Evolutionary conservation across 176 grass and related monocot genomes (phyloP).

Genomic region (Phoenix dactylifera): DNA sequence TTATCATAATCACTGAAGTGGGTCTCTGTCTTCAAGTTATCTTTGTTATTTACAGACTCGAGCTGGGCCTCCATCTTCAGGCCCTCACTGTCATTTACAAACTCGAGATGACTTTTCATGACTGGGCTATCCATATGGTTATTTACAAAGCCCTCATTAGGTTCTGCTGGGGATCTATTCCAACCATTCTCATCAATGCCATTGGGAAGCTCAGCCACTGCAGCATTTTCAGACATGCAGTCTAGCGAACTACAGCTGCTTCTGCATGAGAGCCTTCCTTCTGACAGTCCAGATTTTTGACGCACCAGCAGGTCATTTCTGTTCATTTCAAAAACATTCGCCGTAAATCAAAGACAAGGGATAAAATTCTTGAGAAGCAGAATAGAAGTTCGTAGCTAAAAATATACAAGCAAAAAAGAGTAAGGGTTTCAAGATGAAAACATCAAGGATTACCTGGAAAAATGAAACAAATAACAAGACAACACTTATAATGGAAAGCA

Average conservation of each 20-base stretch:
- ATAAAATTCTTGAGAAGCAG: no score
- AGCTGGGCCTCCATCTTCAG: constrained; percentile 53
- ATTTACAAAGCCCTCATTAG: constrained; percentile 61
- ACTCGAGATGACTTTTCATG: constrained; percentile 34
- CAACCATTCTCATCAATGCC: constrained; percentile 31
- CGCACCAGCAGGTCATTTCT: constrained; percentile 31
- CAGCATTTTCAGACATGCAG: constrained; percentile 44
- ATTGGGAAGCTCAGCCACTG: constrained; percentile 12
- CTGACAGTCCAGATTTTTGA: constrained; percentile 34
- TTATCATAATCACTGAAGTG: constrained; percentile 37
- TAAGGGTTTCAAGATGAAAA: no score
- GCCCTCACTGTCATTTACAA: constrained; percentile 66
- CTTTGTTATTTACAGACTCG: constrained; percentile 71
- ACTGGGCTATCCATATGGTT: constrained; percentile 31
- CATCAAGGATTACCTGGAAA: no score
- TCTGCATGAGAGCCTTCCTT: constrained; percentile 43
- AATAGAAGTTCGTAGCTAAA: no score
- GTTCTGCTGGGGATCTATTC: constrained; percentile 28
- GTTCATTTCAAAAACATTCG: constrained; percentile 31
- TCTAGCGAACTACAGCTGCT: constrained; percentile 78
- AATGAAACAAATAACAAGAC: no score
- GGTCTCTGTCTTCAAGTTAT: constrained; percentile 44
- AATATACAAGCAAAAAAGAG: no score
- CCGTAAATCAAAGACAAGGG: constrained; percentile 10
- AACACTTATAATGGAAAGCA: no score